phyloP scores from a whole-genome alignment of 2,329 filamentous ascomycete species.

The Colletotrichum magnum region DNA sequence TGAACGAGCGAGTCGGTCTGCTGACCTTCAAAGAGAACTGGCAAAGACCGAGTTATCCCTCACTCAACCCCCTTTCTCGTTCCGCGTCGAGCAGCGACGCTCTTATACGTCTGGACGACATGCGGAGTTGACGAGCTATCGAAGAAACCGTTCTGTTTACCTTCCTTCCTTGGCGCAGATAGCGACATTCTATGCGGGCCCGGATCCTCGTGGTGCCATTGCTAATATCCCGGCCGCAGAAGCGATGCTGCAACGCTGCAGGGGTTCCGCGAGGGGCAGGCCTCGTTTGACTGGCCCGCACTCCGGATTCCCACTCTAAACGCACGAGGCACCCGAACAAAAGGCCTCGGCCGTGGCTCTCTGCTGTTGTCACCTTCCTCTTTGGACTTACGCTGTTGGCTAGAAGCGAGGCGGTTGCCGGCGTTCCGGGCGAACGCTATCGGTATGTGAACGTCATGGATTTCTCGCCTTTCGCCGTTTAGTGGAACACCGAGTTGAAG shows the following conservation, averaged over 20 bases:
- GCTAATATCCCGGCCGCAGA: conserved; percentile 15
- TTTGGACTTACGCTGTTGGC: conserved; percentile 1
- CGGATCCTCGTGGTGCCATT: conserved; percentile 3
- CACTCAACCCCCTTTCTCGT: too few relatives aligned
- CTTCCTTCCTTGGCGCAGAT: conserved; percentile 25
- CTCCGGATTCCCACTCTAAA: neutral
- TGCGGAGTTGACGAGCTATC: neutral
- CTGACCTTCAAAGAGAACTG: too few relatives aligned
- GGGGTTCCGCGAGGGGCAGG: neutral
- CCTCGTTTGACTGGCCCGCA: neutral
- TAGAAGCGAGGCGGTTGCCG: neutral
- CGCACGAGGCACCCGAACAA: neutral
- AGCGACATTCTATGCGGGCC: neutral
- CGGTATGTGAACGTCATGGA: neutral
- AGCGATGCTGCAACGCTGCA: conserved; percentile 9
- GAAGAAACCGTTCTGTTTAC: conserved; percentile 4
- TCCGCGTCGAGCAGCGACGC: too few relatives aligned
- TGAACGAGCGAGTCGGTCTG: too few relatives aligned
- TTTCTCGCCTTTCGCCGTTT: neutral
- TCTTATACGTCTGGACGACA: neutral
- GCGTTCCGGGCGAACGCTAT: neutral
- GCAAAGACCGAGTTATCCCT: too few relatives aligned
- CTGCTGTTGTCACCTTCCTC: conserved; percentile 8
- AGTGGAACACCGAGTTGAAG: neutral
- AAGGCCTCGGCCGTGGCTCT: neutral